phyloP scores from a whole-genome alignment of 2,329 filamentous ascomycete species.

The Zymoseptoria brevis region DNA sequence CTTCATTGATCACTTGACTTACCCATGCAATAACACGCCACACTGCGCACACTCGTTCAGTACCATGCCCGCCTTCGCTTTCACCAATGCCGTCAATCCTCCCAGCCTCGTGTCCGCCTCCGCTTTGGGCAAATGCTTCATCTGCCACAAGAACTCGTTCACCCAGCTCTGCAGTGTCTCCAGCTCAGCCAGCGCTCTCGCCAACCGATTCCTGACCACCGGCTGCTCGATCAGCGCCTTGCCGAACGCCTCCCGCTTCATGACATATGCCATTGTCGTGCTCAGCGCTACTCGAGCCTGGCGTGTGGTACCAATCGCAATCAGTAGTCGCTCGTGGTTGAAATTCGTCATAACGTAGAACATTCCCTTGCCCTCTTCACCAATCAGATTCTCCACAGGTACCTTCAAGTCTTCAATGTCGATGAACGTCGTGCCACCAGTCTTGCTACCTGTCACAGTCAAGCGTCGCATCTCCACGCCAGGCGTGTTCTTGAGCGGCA shows the following conservation, averaged over 20 bases:
- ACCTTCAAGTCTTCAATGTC: constrained; percentile 66
- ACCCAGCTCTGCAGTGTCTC: constrained; percentile 65
- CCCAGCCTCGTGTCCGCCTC: constrained; percentile 56
- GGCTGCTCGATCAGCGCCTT: constrained; percentile 63
- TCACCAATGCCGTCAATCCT: constrained; percentile 62
- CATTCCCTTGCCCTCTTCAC: constrained; percentile 64
- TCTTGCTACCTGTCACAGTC: constrained; percentile 55
- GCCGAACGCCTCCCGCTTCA: constrained; percentile 59
- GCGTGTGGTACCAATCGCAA: constrained; percentile 55
- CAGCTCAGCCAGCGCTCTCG: constrained; percentile 58
- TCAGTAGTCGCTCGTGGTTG: constrained; percentile 39
- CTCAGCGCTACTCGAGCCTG: constrained; percentile 52
- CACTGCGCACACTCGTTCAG: constrained; percentile 61
- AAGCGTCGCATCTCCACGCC: constrained; percentile 61
- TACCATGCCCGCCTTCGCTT: constrained; percentile 64
- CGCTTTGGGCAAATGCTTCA: constrained; percentile 51
- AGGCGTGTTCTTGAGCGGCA: constrained; percentile 33
- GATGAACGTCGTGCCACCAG: constrained; percentile 64
- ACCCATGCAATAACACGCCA: constrained; percentile 49
- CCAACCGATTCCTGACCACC: constrained; percentile 61
- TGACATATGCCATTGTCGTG: constrained; percentile 52
- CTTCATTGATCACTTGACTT: neutral
- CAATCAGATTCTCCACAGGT: constrained; percentile 60
- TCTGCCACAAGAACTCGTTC: constrained; percentile 59
- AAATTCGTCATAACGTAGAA: constrained; percentile 42